Conservation (phyloP, 192 early-diverging fungal species). For the Chytriomyces sp. region DNA sequence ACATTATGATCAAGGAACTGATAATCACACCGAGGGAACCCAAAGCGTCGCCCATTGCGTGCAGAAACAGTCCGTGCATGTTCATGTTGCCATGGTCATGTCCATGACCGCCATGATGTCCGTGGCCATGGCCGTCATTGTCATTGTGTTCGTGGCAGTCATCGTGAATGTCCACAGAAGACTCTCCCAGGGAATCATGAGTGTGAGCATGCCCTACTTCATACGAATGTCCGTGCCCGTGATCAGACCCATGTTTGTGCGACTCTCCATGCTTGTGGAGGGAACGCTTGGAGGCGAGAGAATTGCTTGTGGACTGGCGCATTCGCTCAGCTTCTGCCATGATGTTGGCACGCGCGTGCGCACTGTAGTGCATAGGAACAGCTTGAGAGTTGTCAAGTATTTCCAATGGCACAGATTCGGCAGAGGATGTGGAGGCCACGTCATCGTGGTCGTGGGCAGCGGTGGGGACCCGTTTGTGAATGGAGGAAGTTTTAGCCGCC, state of each 20-base stretch:
- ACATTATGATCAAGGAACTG: slow-evolving; percentile 76
- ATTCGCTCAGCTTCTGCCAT: not conserved
- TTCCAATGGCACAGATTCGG: not conserved
- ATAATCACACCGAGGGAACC: slow-evolving; percentile 87
- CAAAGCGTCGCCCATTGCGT: slow-evolving; percentile 88
- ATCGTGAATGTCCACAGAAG: too few species aligned
- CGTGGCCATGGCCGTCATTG: slow-evolving; percentile 20
- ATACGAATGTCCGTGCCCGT: not conserved
- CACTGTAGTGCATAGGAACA: not conserved
- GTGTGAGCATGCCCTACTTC: not conserved
- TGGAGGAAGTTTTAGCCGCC: too few species aligned
- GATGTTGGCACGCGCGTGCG: not conserved
- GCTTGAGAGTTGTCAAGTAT: not conserved
- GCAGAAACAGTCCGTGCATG: slow-evolving; percentile 81
- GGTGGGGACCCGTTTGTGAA: too few species aligned
- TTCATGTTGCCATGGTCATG: slow-evolving; percentile 55
- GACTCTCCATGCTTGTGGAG: not conserved
- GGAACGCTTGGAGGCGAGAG: not conserved
- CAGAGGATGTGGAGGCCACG: not conserved
- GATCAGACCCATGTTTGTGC: not conserved
- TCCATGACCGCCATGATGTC: slow-evolving; percentile 55
- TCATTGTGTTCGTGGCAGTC: slow-evolving; percentile 51
- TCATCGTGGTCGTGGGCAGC: too few species aligned
- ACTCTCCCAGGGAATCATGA: not conserved
- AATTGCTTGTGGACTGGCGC: not conserved